Percentiles rank a stretch among this genome's conserved stretches.
These are phyloP conservation scores for Stephania japonica DNA, from an alignment of 164 flowering plant genomes.

Conservation along the genomic window DNA sequence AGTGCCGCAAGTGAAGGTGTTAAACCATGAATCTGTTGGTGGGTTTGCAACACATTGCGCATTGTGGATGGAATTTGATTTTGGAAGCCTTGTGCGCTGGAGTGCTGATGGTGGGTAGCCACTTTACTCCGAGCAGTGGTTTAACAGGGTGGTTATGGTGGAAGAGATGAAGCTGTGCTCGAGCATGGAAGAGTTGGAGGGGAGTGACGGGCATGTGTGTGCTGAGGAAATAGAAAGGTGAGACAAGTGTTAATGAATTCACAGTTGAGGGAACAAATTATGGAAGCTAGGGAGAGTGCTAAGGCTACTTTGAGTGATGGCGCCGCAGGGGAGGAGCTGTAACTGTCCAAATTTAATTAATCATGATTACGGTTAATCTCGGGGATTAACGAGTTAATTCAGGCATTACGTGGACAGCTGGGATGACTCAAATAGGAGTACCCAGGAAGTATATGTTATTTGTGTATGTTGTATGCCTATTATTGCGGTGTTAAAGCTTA, in stretches of 20 bases:
- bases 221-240: slow-evolving; percentile 32
- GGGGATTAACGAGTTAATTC: no score
- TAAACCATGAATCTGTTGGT: slow-evolving; percentile 34
- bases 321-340: no score
- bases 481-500: no score
- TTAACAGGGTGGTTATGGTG: slow-evolving; percentile 30
- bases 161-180: slow-evolving; percentile 32
- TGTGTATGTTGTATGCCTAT: no score
- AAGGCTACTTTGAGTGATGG: slow-evolving; percentile 21
- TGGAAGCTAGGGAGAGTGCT: slow-evolving; percentile 16
- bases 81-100: slow-evolving; percentile 38
- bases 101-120: slow-evolving; percentile 53
- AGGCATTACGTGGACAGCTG: no score
- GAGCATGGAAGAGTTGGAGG: slow-evolving; percentile 19
- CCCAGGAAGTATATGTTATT: no score
- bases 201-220: slow-evolving; percentile 21
- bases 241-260: slow-evolving; percentile 27
- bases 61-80: slow-evolving; percentile 50
- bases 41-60: slow-evolving; percentile 46
- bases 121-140: slow-evolving; percentile 35
- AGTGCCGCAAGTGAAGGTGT: slow-evolving; percentile 40
- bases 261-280: slow-evolving; percentile 17
- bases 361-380: no score
- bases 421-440: no score
- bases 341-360: no score